Percentiles rank a stretch among this genome's conserved stretches.
These are phyloP conservation scores for Thuja plicata DNA, from an alignment of 83 land plant genomes.

Conservation along the genomic window DNA sequence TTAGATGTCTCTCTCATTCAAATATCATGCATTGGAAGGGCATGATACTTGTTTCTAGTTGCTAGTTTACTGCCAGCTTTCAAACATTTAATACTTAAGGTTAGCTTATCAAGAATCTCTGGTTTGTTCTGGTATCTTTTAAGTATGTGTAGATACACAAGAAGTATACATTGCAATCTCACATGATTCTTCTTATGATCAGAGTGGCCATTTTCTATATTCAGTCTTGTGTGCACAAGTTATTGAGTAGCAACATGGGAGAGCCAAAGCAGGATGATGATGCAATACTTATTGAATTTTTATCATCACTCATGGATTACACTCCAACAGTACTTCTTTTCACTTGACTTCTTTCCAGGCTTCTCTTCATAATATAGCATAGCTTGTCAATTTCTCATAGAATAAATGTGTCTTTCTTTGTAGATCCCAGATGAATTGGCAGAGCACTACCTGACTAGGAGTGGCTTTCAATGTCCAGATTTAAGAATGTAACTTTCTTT, in stretches of 20 bases:
- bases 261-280: constrained; percentile 69
- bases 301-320: constrained; percentile 79
- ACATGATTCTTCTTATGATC: not conserved
- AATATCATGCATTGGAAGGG: not conserved
- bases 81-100: not conserved
- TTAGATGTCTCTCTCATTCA: not conserved
- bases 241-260: constrained; percentile 19
- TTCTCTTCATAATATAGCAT: not conserved
- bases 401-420: not conserved
- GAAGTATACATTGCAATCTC: not conserved
- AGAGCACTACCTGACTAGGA: constrained; percentile 83
- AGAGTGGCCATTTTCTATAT: constrained; percentile 9
- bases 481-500: constrained; percentile 63
- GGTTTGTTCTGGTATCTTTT: not conserved
- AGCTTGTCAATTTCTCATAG: not conserved
- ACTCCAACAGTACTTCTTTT: constrained; percentile 71
- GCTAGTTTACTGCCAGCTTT: not conserved
- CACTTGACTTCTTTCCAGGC: not conserved
- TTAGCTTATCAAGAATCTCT: not conserved
- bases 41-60: not conserved
- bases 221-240: not conserved
- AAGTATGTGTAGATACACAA: not conserved
- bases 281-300: constrained; percentile 79
- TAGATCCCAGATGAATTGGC: constrained; percentile 94
- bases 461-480: constrained; percentile 93